These are phyloP conservation scores for Schizophyllum amplum DNA, from an alignment of 1,284 basidiomycete species.

Conservation along the genomic window DNA sequence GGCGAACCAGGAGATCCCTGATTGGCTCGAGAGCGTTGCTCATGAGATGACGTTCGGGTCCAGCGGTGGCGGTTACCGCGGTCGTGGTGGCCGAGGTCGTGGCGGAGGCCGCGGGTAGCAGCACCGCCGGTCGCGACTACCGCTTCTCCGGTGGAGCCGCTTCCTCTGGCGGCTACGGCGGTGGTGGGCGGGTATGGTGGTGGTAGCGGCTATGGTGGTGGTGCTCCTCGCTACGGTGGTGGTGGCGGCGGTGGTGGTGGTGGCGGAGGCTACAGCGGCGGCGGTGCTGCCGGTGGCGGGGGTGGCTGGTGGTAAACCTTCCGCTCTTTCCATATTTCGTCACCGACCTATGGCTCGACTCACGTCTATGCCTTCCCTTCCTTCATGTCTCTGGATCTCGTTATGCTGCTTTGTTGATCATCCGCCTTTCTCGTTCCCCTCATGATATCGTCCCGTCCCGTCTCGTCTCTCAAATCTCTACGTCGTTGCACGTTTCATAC, in stretches of 20 bases:
- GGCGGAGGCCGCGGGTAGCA: slow-evolving; percentile 27
- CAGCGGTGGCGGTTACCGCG: slow-evolving; percentile 38
- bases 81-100: slow-evolving; percentile 53
- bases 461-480: neutral
- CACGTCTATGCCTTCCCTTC: neutral
- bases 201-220: no score
- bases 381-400: neutral
- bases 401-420: neutral
- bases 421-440: neutral
- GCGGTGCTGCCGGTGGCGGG: slow-evolving; percentile 20
- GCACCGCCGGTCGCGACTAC: slow-evolving; percentile 31
- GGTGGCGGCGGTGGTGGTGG: slow-evolving; percentile 18
- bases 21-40: slow-evolving; percentile 87
- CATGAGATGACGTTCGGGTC: slow-evolving; percentile 72
- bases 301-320: slow-evolving; percentile 36
- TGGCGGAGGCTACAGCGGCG: slow-evolving; percentile 14
- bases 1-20: slow-evolving; percentile 93
- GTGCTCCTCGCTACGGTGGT: no score
- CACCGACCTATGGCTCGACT: neutral
- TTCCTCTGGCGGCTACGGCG: slow-evolving; percentile 27
- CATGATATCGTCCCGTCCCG: neutral
- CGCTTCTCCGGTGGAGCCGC: slow-evolving; percentile 29
- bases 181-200: slow-evolving; percentile 30
- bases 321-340: neutral
- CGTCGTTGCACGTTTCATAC: neutral